Evolutionary conservation across 2,329 filamentous ascomycete species (phyloP).

Genomic region (Aureobasidium leucospermi): DNA sequence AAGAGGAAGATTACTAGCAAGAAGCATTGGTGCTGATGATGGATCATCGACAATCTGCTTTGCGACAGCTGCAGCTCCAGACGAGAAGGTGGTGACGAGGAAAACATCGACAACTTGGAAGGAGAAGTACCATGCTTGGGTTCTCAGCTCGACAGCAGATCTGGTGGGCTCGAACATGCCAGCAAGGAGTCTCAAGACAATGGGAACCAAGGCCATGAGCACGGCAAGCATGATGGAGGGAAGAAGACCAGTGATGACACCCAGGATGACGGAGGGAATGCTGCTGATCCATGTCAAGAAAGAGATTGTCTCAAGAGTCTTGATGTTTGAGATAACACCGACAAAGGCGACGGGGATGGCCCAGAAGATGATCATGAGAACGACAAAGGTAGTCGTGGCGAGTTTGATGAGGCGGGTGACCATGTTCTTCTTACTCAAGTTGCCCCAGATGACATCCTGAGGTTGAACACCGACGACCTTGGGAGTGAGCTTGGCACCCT

Average conservation of each 20-base stretch:
- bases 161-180: conserved; percentile 46
- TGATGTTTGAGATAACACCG: conserved; percentile 28
- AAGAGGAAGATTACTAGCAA: conserved; percentile 30
- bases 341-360: conserved; percentile 28
- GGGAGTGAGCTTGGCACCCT: conserved; percentile 20
- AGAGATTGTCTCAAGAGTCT: conserved; percentile 24
- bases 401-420: conserved; percentile 24
- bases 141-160: conserved; percentile 37
- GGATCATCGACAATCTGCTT: conserved; percentile 29
- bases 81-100: conserved; percentile 33
- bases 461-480: conserved; percentile 36
- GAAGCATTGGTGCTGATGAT: conserved; percentile 23
- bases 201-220: conserved; percentile 78
- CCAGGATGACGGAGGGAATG: conserved; percentile 24
- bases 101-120: conserved; percentile 38
- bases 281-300: conserved; percentile 26
- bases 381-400: conserved; percentile 26
- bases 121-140: conserved; percentile 32
- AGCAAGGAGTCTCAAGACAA: conserved; percentile 74
- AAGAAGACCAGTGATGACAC: conserved; percentile 26
- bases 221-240: conserved; percentile 64
- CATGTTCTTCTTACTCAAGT: conserved; percentile 31
- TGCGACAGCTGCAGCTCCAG: conserved; percentile 29
- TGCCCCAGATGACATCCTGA: conserved; percentile 41
- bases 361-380: conserved; percentile 31